Conservation (phyloP, 2,329 filamentous ascomycete species). For the Aspergillaceae sp. region DNA sequence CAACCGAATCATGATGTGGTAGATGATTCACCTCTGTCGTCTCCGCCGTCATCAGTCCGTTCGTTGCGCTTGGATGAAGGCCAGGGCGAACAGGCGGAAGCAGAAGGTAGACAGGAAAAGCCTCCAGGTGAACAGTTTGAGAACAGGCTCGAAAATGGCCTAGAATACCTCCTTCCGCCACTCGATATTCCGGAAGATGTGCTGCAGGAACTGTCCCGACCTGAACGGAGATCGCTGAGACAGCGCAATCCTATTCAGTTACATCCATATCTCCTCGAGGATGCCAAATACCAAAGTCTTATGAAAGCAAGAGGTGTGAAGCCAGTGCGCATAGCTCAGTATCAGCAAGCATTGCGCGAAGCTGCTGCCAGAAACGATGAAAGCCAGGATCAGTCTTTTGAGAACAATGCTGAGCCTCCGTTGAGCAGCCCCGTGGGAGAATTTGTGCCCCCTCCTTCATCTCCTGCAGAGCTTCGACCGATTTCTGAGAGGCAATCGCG, state of each 20-base stretch:
- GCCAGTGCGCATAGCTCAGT: conserved; percentile 29
- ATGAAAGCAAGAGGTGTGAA: conserved; percentile 36
- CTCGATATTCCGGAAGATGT: conserved; percentile 22
- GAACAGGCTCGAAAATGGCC: conserved; percentile 1
- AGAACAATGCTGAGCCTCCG: conserved; percentile 22
- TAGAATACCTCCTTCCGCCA: conserved; percentile 12
- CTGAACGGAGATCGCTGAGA: conserved; percentile 29
- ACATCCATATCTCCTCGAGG: conserved; percentile 41
- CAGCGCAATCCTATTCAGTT: conserved; percentile 42
- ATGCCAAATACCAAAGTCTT: conserved; percentile 35
- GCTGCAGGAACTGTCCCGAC: conserved; percentile 17
- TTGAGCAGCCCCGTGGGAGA: conserved; percentile 25
- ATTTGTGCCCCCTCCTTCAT: conserved; percentile 22
- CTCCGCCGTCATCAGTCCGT: conserved; percentile 23
- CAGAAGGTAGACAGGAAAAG: neutral
- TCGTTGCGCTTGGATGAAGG: conserved; percentile 10
- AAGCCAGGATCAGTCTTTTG: conserved; percentile 25
- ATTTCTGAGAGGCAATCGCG: neutral
- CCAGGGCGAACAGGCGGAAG: no score
- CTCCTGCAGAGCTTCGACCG: conserved; percentile 11
- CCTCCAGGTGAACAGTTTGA: neutral
- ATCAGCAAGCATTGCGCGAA: conserved; percentile 8
- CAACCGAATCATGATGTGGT: conserved; percentile 9
- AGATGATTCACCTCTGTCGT: conserved; percentile 29
- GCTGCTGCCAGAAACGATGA: conserved; percentile 15